Conservation (phyloP, 1,284 basidiomycete genomes). For the Porogramme epimiltina region DNA sequence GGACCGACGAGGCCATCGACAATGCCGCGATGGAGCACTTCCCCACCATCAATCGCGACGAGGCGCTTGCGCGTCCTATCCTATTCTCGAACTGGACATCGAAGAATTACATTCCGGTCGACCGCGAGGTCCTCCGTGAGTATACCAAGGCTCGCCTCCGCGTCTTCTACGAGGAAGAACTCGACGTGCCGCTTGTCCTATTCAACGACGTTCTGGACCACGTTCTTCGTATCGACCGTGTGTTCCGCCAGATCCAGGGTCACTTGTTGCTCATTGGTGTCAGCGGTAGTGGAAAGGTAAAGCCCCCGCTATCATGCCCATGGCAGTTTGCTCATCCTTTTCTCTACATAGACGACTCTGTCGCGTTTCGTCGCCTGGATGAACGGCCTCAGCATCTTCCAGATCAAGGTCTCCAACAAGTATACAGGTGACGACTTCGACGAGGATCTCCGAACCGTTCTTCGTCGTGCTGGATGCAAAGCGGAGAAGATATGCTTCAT, state of each 20-base stretch:
- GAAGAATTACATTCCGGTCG: slow-evolving; percentile 95
- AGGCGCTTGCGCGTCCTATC: slow-evolving; percentile 88
- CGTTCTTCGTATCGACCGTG: slow-evolving; percentile 95
- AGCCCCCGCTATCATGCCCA: slow-evolving; percentile 19
- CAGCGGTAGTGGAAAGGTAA: slow-evolving; percentile 95
- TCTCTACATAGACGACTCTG: slow-evolving; percentile 97
- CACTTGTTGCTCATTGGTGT: slow-evolving; percentile 97
- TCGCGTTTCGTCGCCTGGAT: slow-evolving; percentile 99
- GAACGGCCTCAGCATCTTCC: slow-evolving; percentile 98
- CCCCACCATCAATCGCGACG: slow-evolving; percentile 86
- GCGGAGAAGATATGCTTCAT: slow-evolving; percentile 99
- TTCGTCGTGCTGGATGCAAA: slow-evolving; percentile 94
- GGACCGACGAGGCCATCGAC: slow-evolving; percentile 96
- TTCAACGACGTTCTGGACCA: slow-evolving; percentile 99
- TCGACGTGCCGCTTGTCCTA: slow-evolving; percentile 97
- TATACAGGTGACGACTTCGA: slow-evolving; percentile 99
- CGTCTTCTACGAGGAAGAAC: slow-evolving; percentile 96
- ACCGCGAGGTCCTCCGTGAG: slow-evolving; percentile 90
- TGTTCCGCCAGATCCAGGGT: slow-evolving; percentile 98
- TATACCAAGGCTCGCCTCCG: slow-evolving; percentile 96
- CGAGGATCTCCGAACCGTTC: slow-evolving; percentile 92
- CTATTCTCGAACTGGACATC: slow-evolving; percentile 99
- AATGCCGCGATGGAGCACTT: slow-evolving; percentile 85
- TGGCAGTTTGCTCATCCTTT: neutral
- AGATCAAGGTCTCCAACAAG: slow-evolving; percentile 98